These are phyloP conservation scores for Laguncularia racemosa DNA, from an alignment of 345 rosid genomes.

Conservation along the genomic window DNA sequence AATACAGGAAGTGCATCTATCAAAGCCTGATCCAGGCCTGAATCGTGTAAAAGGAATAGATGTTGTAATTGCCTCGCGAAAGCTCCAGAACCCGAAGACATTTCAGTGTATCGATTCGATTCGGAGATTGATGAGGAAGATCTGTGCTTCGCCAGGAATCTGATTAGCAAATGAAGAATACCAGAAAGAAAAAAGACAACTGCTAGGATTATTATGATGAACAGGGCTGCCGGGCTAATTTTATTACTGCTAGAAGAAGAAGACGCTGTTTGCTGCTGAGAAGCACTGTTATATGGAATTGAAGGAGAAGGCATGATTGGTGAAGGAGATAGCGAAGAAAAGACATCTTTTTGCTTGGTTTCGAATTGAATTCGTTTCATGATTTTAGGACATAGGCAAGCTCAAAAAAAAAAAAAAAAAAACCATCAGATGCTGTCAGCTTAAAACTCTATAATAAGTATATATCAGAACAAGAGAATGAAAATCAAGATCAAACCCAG, in stretches of 20 bases:
- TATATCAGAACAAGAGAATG: too few species aligned
- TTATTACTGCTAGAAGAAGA: conserved; percentile 30
- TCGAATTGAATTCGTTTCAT: conserved; percentile 30
- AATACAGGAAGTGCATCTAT: conserved; percentile 86
- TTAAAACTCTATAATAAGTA: neutral
- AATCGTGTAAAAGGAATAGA: conserved; percentile 86
- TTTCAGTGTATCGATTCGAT: conserved; percentile 43
- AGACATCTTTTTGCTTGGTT: conserved; percentile 17
- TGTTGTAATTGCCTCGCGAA: conserved; percentile 80
- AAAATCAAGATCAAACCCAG: conserved; percentile 19
- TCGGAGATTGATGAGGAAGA: conserved; percentile 44
- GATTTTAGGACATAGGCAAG: conserved; percentile 25
- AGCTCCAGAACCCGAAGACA: conserved; percentile 50
- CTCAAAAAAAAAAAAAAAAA: conserved; percentile 18
- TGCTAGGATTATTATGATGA: conserved; percentile 56
- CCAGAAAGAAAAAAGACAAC: conserved; percentile 61
- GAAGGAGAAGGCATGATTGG: conserved; percentile 26
- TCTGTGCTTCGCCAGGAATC: conserved; percentile 51
- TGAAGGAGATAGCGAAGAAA: conserved; percentile 16
- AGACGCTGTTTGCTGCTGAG: conserved; percentile 21
- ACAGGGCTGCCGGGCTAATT: conserved; percentile 56
- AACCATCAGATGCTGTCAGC: neutral
- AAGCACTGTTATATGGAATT: conserved; percentile 20
- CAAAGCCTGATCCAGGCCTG: conserved; percentile 83
- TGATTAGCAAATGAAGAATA: conserved; percentile 57